Percentiles rank a stretch among this genome's conserved stretches.
These are phyloP conservation scores for Arthrobotrys conoides DNA, from an alignment of 2,329 filamentous ascomycete species.

Conservation along the genomic window DNA sequence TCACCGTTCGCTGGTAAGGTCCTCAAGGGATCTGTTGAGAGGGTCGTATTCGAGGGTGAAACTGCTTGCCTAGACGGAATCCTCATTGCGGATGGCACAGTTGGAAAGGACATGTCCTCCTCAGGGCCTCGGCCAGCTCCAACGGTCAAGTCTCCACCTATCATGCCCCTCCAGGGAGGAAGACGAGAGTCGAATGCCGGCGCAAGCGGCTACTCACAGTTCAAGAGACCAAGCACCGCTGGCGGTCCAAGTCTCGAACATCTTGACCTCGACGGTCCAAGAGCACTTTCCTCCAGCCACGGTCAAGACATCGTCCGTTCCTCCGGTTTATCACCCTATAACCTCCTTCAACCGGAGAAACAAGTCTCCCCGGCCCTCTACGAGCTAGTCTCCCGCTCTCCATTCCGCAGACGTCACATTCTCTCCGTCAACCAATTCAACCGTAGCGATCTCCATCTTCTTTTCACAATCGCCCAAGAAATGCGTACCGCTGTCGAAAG, in stretches of 20 bases:
- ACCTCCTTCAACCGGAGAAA: slow-evolving; percentile 54
- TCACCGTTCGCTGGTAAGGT: slow-evolving; percentile 80
- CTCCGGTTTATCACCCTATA: slow-evolving; percentile 49
- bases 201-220: slow-evolving; percentile 70
- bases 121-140: slow-evolving; percentile 68
- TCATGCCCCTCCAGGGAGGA: slow-evolving; percentile 34
- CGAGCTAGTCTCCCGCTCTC: slow-evolving; percentile 76
- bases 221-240: slow-evolving; percentile 70
- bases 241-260: slow-evolving; percentile 66
- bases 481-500: slow-evolving; percentile 96
- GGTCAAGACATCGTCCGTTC: slow-evolving; percentile 56
- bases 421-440: slow-evolving; percentile 92
- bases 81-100: slow-evolving; percentile 72
- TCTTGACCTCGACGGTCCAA: slow-evolving; percentile 66
- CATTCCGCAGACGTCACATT: slow-evolving; percentile 91
- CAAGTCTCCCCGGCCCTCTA: slow-evolving; percentile 58
- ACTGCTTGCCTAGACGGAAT: slow-evolving; percentile 82
- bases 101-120: slow-evolving; percentile 83
- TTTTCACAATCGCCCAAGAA: slow-evolving; percentile 97
- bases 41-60: slow-evolving; percentile 81
- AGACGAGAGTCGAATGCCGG: slow-evolving; percentile 48
- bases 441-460: slow-evolving; percentile 86
- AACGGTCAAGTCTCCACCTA: slow-evolving; percentile 57
- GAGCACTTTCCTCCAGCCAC: slow-evolving; percentile 62
- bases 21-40: slow-evolving; percentile 79